Conservation (phyloP, 805 yeast genomes). For the Starmerella potacharoeniae region DNA sequence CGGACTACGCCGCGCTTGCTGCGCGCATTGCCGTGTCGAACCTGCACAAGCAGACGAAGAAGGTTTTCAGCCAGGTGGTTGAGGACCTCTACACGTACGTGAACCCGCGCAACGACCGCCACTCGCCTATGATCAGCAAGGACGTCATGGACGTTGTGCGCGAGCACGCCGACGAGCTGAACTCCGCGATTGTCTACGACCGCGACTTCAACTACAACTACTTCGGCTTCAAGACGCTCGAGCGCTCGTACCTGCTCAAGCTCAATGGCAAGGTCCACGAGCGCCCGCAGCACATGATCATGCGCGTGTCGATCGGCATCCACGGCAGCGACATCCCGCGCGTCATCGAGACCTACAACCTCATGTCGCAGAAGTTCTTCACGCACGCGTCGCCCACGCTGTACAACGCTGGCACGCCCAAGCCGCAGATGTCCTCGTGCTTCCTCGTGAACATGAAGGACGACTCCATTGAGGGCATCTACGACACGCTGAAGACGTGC, state of each 20-base stretch:
- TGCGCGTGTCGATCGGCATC: constrained; percentile 88
- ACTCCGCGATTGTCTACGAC: constrained; percentile 61
- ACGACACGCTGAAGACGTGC: constrained; percentile 73
- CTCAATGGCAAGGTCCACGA: constrained; percentile 60
- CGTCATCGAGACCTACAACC: constrained; percentile 70
- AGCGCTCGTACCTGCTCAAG: constrained; percentile 69
- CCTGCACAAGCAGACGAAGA: constrained; percentile 87
- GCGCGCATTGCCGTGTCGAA: constrained; percentile 93
- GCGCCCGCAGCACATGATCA: constrained; percentile 80
- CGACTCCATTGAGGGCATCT: constrained; percentile 92
- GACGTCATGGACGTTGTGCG: constrained; percentile 52
- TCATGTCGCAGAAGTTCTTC: constrained; percentile 79
- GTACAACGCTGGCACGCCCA: constrained; percentile 84
- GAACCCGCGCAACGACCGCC: constrained; percentile 66
- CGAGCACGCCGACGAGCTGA: constrained; percentile 52
- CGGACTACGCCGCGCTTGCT: constrained; percentile 92
- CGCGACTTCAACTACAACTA: constrained; percentile 71
- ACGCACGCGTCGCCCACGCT: constrained; percentile 94
- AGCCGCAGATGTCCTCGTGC: constrained; percentile 81
- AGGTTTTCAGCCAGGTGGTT: constrained; percentile 68
- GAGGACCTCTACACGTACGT: constrained; percentile 62
- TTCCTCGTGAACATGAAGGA: constrained; percentile 84
- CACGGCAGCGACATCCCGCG: constrained; percentile 57
- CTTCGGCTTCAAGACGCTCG: constrained; percentile 87
- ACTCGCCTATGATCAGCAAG: constrained; percentile 59